Evolutionary conservation across 208 protist species (phyloP).

Genomic region (Vickermania ingenoplastis): DNA sequence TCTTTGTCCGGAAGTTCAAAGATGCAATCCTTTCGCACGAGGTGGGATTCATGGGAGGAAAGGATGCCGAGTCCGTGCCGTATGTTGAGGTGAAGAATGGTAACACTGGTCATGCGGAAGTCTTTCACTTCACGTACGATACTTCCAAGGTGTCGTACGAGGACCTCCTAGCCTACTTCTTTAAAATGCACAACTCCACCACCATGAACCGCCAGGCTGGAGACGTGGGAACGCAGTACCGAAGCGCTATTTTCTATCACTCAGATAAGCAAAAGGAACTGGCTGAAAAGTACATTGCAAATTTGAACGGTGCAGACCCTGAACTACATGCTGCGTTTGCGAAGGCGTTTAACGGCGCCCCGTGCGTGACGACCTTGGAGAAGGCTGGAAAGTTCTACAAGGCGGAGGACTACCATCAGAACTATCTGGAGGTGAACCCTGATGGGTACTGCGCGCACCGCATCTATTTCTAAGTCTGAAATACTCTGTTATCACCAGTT

Average conservation of each 20-base stretch:
- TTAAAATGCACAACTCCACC: constrained; percentile 93
- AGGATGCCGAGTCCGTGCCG: constrained; percentile 35
- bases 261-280: constrained; percentile 72
- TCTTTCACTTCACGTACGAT: constrained; percentile 86
- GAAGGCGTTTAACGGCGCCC: constrained; percentile 53
- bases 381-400: constrained; percentile 58
- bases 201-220: constrained; percentile 83
- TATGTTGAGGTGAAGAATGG: constrained; percentile 91
- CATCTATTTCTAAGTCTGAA: constrained; percentile 57
- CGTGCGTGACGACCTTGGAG: constrained; percentile 63
- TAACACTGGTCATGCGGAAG: constrained; percentile 92
- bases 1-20: constrained; percentile 80
- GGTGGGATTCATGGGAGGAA: constrained; percentile 89
- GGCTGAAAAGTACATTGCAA: constrained; percentile 68
- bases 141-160: constrained; percentile 69
- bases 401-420: constrained; percentile 85
- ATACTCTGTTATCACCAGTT: background rate
- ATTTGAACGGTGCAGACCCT: constrained; percentile 48
- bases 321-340: constrained; percentile 48
- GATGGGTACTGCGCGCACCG: constrained; percentile 72
- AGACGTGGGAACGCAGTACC: constrained; percentile 93
- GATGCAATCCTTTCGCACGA: constrained; percentile 55
- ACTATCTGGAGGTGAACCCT: constrained; percentile 78
- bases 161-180: constrained; percentile 90
- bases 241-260: constrained; percentile 89